Conservation (phyloP, 2,329 filamentous ascomycete species). For the Stemphylium vesicarium region DNA sequence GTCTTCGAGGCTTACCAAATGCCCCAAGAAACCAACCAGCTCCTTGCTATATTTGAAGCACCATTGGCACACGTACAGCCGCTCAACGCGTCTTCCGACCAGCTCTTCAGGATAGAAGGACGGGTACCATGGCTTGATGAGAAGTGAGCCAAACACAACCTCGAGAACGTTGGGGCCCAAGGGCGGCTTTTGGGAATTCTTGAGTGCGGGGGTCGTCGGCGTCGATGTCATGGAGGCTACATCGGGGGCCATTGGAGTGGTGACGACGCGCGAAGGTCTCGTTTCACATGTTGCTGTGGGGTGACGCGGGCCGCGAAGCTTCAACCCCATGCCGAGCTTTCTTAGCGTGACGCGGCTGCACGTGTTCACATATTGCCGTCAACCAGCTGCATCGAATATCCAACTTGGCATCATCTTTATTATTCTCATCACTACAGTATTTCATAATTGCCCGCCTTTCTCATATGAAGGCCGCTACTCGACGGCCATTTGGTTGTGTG, state of each 20-base stretch:
- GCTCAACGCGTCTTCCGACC: slow-evolving; percentile 52
- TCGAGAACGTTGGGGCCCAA: slow-evolving; percentile 80
- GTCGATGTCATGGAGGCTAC: slow-evolving; percentile 26
- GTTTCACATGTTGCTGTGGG: slow-evolving; percentile 11
- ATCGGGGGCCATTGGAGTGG: slow-evolving; percentile 32
- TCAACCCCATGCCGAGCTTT: neutral
- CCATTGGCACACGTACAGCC: slow-evolving; percentile 85
- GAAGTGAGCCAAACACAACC: slow-evolving; percentile 82
- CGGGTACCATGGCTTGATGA: slow-evolving; percentile 90
- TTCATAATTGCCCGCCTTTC: neutral
- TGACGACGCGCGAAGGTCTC: slow-evolving; percentile 10
- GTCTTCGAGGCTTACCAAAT: slow-evolving; percentile 38
- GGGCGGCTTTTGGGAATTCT: slow-evolving; percentile 24
- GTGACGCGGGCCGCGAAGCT: neutral
- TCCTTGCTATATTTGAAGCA: slow-evolving; percentile 91
- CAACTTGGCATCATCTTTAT: neutral
- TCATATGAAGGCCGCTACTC: neutral
- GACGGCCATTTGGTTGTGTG: neutral
- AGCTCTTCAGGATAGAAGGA: slow-evolving; percentile 81
- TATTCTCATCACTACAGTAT: neutral
- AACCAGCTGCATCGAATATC: neutral
- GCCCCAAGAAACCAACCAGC: slow-evolving; percentile 55
- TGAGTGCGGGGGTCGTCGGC: slow-evolving; percentile 16
- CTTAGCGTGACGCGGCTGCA: slow-evolving; percentile 7
- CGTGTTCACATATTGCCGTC: neutral